Evolutionary conservation across 805 yeast genomes (phyloP), one percentile per base, ranked within the genome.

Genomic region (Metschnikowia santaceciliae): DNA sequence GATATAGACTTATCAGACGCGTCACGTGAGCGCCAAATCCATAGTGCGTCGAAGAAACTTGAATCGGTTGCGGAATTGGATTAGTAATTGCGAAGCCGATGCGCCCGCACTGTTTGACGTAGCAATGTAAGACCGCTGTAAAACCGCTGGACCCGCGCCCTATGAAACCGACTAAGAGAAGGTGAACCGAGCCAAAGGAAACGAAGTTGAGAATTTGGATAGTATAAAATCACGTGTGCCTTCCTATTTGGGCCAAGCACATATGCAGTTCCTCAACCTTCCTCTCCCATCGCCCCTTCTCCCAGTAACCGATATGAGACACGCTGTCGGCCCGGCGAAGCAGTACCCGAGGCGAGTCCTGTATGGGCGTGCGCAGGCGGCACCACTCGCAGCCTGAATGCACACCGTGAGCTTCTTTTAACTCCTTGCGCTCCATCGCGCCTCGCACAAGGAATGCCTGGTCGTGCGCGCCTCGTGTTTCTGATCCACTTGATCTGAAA

Each of bases 381-480:
- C 23, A 38, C n/a, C 20, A 14, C 26, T 26, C 38, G 35, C 32
- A n/a, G 32, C 13, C 13, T 15, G 22, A 5, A 6, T 42, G 32
- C 37, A 42, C 46, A 23, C 47, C 40, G 26, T 7, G 10, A 35
- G 40, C 40, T 44, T 35, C 40, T 15, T 40, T 15, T n/a, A 15
- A 30, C 47, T 44, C 47, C 47, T 44, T 44, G 26, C 47, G 39
- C 33, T 23, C 15, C 47, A 22, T 35, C 47, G 47, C 47, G 47
- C 34, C 47, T 23, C 47, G 40, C 41, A 26, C 36, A 17, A 30
- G 39, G 15, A 36, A 32, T 33, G 22, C n/a, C 19, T 20, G 56
- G 59, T 55, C 59, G 59, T 55, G 59, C 48, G 51, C 49, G 51
- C 51, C 59, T 55, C 59, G 59, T 46, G 48, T 32, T 37, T 33